Percentiles rank a stretch among this genome's conserved stretches.
These are phyloP conservation scores for Ceratobasidium sp. DNA, from an alignment of 1,284 basidiomycete genomes.

Conservation along the genomic window DNA sequence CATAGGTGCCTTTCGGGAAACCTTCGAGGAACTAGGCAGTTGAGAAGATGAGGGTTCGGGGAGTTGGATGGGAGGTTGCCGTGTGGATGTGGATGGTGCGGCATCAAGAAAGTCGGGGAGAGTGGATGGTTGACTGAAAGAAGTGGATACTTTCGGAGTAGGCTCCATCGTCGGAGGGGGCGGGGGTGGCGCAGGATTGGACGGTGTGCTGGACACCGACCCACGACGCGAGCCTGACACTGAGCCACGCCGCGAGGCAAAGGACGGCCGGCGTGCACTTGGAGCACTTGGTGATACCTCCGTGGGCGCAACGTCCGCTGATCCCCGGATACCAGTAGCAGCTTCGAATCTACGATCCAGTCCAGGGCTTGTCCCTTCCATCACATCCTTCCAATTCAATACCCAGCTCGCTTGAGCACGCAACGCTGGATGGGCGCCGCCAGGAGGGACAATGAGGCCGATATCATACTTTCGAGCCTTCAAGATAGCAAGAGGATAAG, in stretches of 20 bases:
- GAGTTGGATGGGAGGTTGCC: neutral
- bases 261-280: conserved; percentile 3
- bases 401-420: conserved; percentile 33
- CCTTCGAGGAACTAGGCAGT: neutral
- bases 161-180: neutral
- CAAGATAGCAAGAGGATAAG: conserved; percentile 37
- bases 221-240: conserved; percentile 13
- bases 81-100: neutral
- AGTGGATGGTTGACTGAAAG: neutral
- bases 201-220: conserved; percentile 5
- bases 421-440: conserved; percentile 21
- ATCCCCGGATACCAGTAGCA: neutral
- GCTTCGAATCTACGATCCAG: neutral
- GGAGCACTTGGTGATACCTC: neutral
- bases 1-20: conserved; percentile 13
- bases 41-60: neutral
- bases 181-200: conserved; percentile 9
- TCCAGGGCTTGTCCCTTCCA: neutral
- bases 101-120: neutral
- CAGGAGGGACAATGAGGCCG: conserved; percentile 45
- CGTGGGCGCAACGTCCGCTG: neutral
- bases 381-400: conserved; percentile 31
- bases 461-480: conserved; percentile 37
- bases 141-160: neutral
- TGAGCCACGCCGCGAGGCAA: conserved; percentile 24